Conservation (phyloP, 1,139 yeast species). For the Candida buenavistaensis region DNA sequence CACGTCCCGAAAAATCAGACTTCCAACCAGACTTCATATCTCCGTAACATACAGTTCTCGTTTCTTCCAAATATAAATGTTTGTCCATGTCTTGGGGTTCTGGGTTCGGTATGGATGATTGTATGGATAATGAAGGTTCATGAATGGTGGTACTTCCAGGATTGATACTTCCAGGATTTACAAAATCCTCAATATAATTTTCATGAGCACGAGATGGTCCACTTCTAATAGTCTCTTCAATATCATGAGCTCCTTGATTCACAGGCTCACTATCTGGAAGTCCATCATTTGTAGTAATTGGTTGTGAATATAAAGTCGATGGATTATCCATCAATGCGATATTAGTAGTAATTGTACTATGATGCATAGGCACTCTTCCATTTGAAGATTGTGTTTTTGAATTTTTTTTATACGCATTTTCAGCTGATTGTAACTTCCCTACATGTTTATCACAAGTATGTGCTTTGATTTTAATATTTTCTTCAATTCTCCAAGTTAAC, state of each 20-base stretch:
- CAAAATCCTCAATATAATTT: conserved; percentile 33
- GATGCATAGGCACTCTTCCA: conserved; percentile 24
- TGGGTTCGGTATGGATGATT: conserved; percentile 9
- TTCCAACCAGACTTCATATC: conserved; percentile 93
- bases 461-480: conserved; percentile 61
- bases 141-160: conserved; percentile 2
- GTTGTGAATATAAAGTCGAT: conserved; percentile 9
- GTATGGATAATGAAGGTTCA: conserved; percentile 6
- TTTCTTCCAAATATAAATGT: conserved; percentile 65
- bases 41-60: conserved; percentile 71
- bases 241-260: conserved; percentile 8
- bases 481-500: conserved; percentile 88
- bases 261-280: conserved; percentile 9
- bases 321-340: conserved; percentile 18
- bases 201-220: conserved; percentile 28
- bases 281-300: conserved; percentile 5
- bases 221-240: conserved; percentile 15
- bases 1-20: conserved; percentile 76
- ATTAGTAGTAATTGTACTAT: conserved; percentile 40
- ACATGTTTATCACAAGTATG: conserved; percentile 58
- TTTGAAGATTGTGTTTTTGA: too few species aligned
- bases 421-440: conserved; percentile 45
- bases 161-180: conserved; percentile 1
- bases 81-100: conserved; percentile 16
- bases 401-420: conserved; percentile 42